Evolutionary conservation across 2,329 filamentous ascomycete genomes (phyloP).

Genomic region (Fusarium newnesense): DNA sequence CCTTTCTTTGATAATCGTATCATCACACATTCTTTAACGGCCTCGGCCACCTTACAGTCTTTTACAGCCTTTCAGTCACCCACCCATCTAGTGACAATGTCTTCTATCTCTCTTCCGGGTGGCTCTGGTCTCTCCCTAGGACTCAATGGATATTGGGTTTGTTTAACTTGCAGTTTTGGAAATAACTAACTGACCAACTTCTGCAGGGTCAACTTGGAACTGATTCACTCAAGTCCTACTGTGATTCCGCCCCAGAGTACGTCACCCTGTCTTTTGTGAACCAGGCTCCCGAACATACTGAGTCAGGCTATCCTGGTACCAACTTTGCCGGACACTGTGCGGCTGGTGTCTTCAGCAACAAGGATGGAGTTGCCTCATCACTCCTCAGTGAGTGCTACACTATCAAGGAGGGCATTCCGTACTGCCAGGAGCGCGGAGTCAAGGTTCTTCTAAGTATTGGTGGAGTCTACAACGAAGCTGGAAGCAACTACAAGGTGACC

Average conservation of each 20-base stretch:
- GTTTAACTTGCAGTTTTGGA: background rate
- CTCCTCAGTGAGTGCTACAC: slow-evolving; percentile 50
- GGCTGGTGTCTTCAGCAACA: slow-evolving; percentile 39
- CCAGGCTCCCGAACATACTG: slow-evolving; percentile 50
- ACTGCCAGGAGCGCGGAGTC: slow-evolving; percentile 54
- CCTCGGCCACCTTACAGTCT: slow-evolving; percentile 51
- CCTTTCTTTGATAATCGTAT: slow-evolving; percentile 51
- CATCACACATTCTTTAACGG: slow-evolving; percentile 47
- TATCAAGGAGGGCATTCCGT: slow-evolving; percentile 53
- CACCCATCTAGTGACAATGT: slow-evolving; percentile 34
- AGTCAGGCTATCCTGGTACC: slow-evolving; percentile 50
- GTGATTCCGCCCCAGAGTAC: slow-evolving; percentile 51
- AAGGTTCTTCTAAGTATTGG: slow-evolving; percentile 58
- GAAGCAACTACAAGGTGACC: slow-evolving; percentile 50
- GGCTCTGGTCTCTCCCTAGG: slow-evolving; percentile 34
- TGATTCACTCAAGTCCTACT: slow-evolving; percentile 49
- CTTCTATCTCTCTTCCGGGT: slow-evolving; percentile 30
- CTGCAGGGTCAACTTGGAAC: slow-evolving; percentile 50
- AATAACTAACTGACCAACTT: background rate
- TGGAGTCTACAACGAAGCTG: slow-evolving; percentile 43
- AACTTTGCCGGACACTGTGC: slow-evolving; percentile 55
- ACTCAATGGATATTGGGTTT: slow-evolving; percentile 56
- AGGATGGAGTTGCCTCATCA: slow-evolving; percentile 40
- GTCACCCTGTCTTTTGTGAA: slow-evolving; percentile 54
- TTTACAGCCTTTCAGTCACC: slow-evolving; percentile 37